Conservation (phyloP, 225 moss, liverwort and hornwort species). For the Lunularia cruciata region DNA sequence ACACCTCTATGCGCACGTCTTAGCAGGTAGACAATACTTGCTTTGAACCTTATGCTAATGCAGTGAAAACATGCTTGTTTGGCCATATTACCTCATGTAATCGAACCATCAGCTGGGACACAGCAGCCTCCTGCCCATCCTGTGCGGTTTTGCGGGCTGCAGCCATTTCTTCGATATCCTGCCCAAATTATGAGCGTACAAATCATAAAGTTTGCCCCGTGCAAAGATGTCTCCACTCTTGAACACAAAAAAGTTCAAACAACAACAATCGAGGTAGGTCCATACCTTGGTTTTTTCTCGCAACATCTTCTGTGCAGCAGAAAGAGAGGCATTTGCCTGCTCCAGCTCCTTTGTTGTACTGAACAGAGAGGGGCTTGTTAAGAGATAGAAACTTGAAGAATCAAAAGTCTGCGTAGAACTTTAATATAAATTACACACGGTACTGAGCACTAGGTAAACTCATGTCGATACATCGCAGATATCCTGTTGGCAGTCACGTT, state of each 20-base stretch:
- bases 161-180: constrained; percentile 50
- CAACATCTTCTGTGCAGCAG: constrained; percentile 32
- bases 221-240: no score
- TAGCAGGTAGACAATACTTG: no score
- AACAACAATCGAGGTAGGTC: no score
- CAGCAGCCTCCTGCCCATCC: constrained; percentile 52
- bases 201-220: neutral
- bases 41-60: no score
- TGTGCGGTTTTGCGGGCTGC: constrained; percentile 44
- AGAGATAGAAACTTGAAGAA: neutral
- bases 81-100: constrained; percentile 33
- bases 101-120: constrained; percentile 39
- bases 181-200: neutral
- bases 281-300: constrained; percentile 38
- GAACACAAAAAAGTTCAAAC: no score
- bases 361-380: neutral
- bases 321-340: constrained; percentile 32
- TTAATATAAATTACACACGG: no score
- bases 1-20: no score
- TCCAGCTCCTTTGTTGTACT: constrained; percentile 40
- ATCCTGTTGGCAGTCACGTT: no score
- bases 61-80: no score
- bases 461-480: no score
- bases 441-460: no score
- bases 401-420: no score